A percentile compares a stretch with the other conserved stretches of the same genome.
Conservation (phyloP, 768 basidiomycete genomes). For the Serendipita sp. region DNA sequence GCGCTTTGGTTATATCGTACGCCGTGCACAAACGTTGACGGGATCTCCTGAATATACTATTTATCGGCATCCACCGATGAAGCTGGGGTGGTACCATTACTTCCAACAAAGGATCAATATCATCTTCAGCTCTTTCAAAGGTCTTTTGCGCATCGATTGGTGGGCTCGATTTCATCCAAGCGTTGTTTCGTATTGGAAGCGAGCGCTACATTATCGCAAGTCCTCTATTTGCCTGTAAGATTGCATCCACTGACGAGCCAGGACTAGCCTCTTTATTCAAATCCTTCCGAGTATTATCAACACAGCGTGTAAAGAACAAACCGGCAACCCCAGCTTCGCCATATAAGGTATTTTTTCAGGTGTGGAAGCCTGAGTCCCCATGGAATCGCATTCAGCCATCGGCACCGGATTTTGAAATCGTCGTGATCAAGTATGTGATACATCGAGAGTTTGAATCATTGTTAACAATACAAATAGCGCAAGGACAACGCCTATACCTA, state of each 20-base stretch:
- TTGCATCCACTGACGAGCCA: too few relatives aligned
- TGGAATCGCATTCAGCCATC: constrained; percentile 66
- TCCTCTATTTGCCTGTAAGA: constrained; percentile 19
- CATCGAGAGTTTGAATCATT: background rate
- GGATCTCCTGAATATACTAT: constrained; percentile 15
- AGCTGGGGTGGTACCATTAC: background rate
- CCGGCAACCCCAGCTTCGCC: constrained; percentile 44
- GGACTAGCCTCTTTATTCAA: constrained; percentile 47
- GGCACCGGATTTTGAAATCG: constrained; percentile 71
- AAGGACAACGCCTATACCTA: constrained; percentile 66
- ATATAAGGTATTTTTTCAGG: constrained; percentile 74
- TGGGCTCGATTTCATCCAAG: constrained; percentile 18
- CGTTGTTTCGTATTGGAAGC: constrained; percentile 44
- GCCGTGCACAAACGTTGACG: constrained; percentile 49
- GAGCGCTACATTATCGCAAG: constrained; percentile 32
- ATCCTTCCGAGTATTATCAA: constrained; percentile 53
- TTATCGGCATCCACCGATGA: constrained; percentile 36
- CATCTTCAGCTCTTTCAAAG: too few relatives aligned
- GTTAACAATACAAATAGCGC: constrained; percentile 34
- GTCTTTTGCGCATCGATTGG: constrained; percentile 14
- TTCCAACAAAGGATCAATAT: too few relatives aligned
- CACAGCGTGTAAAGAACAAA: constrained; percentile 4
- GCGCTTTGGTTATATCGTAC: constrained; percentile 79
- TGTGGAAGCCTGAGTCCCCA: constrained; percentile 80
- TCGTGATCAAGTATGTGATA: constrained; percentile 61